These are phyloP conservation scores for Hypoxylon sp. DNA, from an alignment of 2,329 filamentous ascomycete genomes.

Conservation along the genomic window DNA sequence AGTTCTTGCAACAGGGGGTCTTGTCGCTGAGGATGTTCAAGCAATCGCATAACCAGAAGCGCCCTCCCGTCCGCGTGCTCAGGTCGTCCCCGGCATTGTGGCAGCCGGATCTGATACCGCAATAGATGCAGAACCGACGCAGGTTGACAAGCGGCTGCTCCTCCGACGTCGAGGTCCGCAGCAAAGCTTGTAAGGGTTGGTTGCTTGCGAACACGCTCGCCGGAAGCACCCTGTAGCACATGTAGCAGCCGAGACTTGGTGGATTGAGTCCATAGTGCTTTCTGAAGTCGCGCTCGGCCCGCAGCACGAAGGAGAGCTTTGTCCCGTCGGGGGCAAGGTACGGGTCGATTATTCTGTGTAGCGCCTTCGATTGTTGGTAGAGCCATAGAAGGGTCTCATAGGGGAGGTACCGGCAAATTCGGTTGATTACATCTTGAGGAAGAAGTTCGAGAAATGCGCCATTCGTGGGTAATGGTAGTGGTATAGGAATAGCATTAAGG, in stretches of 20 bases:
- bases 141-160: slow-evolving; percentile 32
- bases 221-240: slow-evolving; percentile 38
- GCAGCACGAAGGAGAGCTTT: slow-evolving; percentile 36
- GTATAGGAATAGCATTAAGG: slow-evolving; percentile 19
- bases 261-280: slow-evolving; percentile 24
- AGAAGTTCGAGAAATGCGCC: slow-evolving; percentile 28
- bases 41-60: slow-evolving; percentile 43
- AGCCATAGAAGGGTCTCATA: slow-evolving; percentile 42
- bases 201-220: slow-evolving; percentile 34
- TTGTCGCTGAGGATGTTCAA: slow-evolving; percentile 12
- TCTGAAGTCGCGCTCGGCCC: slow-evolving; percentile 43
- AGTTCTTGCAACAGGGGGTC: slow-evolving; percentile 26
- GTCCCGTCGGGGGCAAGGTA: slow-evolving; percentile 33
- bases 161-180: background rate
- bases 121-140: slow-evolving; percentile 46
- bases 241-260: slow-evolving; percentile 43
- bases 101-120: slow-evolving; percentile 40
- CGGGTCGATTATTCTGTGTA: slow-evolving; percentile 34
- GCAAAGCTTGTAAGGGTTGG: slow-evolving; percentile 29
- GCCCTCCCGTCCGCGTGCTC: slow-evolving; percentile 12
- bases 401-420: slow-evolving; percentile 34
- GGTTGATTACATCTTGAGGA: slow-evolving; percentile 30
- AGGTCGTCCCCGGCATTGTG: slow-evolving; percentile 40
- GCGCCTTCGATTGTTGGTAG: slow-evolving; percentile 16
- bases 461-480: slow-evolving; percentile 15